phyloP scores from a whole-genome alignment of 352 stramenopile species.

The Phytopythium sindhum region DNA sequence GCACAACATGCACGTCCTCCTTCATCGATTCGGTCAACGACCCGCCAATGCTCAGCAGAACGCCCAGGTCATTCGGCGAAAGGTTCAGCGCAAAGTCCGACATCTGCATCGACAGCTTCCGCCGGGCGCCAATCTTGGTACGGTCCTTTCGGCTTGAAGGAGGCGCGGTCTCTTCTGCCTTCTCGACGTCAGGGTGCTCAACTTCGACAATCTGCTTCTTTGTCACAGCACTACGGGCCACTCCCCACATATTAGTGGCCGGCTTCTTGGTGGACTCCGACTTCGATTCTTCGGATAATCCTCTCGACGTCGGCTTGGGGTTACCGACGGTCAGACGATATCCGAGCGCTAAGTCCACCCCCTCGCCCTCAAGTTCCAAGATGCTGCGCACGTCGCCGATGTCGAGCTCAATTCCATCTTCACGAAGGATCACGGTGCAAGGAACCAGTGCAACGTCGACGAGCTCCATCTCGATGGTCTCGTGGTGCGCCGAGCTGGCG shows the following conservation, averaged over 20 bases:
- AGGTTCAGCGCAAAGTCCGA: constrained; percentile 86
- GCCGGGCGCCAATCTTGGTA: constrained; percentile 47
- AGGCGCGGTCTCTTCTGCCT: constrained; percentile 27
- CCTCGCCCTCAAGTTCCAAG: constrained; percentile 83
- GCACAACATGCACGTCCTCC: constrained; percentile 61
- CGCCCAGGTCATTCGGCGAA: constrained; percentile 68
- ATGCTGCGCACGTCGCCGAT: constrained; percentile 72
- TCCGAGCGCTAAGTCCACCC: constrained; percentile 72
- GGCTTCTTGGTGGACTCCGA: constrained; percentile 22
- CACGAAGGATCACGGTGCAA: constrained; percentile 55
- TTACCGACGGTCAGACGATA: constrained; percentile 67
- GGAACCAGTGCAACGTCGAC: constrained; percentile 78
- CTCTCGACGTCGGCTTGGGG: constrained; percentile 17
- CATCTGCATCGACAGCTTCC: constrained; percentile 75
- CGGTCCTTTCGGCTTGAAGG: constrained; percentile 28
- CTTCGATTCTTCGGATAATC: constrained; percentile 8
- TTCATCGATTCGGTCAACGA: constrained; percentile 69
- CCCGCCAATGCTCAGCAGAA: constrained; percentile 72
- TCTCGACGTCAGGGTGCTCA: constrained; percentile 41
- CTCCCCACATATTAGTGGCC: constrained; percentile 46
- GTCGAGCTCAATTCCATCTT: constrained; percentile 74
- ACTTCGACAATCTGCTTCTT: constrained; percentile 68
- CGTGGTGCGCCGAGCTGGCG: constrained; percentile 52
- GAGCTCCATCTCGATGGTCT: constrained; percentile 72
- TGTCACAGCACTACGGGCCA: constrained; percentile 43